Percentiles rank a stretch among this genome's conserved stretches.
Conservation (phyloP, 2,329 filamentous ascomycete species). For the Tolypocladium ovalisporum region DNA sequence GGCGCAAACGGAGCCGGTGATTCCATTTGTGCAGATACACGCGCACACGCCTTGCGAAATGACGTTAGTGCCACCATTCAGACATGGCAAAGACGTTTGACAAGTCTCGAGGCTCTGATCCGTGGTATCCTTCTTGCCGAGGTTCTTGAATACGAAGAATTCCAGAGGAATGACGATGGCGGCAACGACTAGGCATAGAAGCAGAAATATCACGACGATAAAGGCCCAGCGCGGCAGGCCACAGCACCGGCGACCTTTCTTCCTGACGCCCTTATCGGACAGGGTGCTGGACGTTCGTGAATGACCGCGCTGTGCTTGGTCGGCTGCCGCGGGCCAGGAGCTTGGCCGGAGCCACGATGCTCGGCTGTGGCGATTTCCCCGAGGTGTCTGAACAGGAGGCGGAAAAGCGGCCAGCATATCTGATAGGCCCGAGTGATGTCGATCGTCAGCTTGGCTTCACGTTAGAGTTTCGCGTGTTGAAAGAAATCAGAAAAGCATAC, state of each 20-base stretch:
- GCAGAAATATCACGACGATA: constrained; percentile 49
- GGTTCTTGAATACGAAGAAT: constrained; percentile 48
- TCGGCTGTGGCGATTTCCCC: constrained; percentile 30
- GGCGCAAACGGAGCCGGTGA: constrained; percentile 51
- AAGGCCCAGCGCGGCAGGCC: constrained; percentile 76
- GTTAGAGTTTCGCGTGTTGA: constrained; percentile 1
- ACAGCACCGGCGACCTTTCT: constrained; percentile 57
- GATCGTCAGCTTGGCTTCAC: constrained; percentile 24
- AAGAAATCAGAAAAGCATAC: neutral
- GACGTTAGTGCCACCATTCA: constrained; percentile 72
- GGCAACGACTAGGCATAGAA: constrained; percentile 64
- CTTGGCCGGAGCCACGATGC: constrained; percentile 30
- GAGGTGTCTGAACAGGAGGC: constrained; percentile 42
- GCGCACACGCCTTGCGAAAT: constrained; percentile 59
- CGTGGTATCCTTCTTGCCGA: constrained; percentile 22
- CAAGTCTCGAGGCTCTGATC: constrained; percentile 39
- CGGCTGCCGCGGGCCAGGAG: constrained; percentile 38
- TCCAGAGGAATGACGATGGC: constrained; percentile 71
- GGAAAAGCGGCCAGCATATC: constrained; percentile 58
- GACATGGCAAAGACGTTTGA: constrained; percentile 50
- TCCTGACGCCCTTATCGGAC: constrained; percentile 15
- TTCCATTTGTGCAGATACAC: constrained; percentile 84
- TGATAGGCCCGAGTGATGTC: constrained; percentile 42
- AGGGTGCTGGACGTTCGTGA: constrained; percentile 5
- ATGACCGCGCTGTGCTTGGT: constrained; percentile 6